These are phyloP conservation scores for Ploettnerulaceae sp. DNA, from an alignment of 2,329 filamentous ascomycete genomes.

Conservation along the genomic window DNA sequence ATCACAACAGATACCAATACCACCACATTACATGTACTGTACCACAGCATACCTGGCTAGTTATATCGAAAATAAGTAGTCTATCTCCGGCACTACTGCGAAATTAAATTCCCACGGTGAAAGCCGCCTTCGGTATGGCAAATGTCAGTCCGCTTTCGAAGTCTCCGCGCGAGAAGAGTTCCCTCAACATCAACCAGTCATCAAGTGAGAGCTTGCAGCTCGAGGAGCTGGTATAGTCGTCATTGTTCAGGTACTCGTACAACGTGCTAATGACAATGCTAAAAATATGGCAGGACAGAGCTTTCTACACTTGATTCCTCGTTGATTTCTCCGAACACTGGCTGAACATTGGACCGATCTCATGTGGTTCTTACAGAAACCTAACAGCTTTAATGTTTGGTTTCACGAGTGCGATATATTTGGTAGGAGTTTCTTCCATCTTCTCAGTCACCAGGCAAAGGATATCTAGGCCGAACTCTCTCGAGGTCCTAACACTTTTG, in stretches of 20 bases:
- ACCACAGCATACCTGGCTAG: too few species aligned
- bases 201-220: slow-evolving; percentile 16
- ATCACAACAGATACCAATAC: too few species aligned
- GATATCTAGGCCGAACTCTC: neutral
- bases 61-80: too few species aligned
- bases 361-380: slow-evolving; percentile 10
- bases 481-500: neutral
- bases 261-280: slow-evolving; percentile 26
- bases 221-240: slow-evolving; percentile 12
- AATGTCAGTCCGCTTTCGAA: neutral
- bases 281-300: slow-evolving; percentile 32
- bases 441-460: slow-evolving; percentile 1
- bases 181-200: neutral
- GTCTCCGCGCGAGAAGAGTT: neutral
- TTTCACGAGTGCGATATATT: slow-evolving; percentile 16
- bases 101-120: neutral
- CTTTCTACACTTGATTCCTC: slow-evolving; percentile 15
- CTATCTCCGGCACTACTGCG: neutral
- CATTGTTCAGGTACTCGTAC: slow-evolving; percentile 12
- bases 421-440: slow-evolving; percentile 14
- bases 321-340: neutral
- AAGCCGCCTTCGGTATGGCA: neutral
- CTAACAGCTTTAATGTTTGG: slow-evolving; percentile 11
- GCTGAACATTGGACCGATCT: neutral
- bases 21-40: too few species aligned